Evolutionary conservation across 2,329 filamentous ascomycete genomes (phyloP), one percentile per base, ranked within the genome.

Genomic region (Aspergillus ruber): DNA sequence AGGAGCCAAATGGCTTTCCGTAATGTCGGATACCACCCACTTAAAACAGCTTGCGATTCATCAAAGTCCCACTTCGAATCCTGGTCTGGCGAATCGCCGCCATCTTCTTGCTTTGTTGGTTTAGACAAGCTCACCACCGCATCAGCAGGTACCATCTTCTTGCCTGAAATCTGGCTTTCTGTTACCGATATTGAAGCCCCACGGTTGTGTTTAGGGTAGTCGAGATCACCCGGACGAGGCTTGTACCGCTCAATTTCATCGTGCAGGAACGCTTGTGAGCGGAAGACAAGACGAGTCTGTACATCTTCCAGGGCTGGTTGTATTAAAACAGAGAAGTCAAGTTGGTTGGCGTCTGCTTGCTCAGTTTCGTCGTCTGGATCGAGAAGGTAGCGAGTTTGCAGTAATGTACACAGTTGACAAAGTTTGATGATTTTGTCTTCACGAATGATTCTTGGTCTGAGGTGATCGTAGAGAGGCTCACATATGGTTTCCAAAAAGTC

Each of bases 1-100:
- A 86, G 74, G 3, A 86, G 70, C 79, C 82, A 84, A 21, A 86
- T 81, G 2, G 83, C 82, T 67, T 83, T 84, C 43, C 79, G 73
- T 15, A 86, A 66, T 0, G 83, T 85, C 1, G 83, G 82, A 60
- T 86, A 86, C 80, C 82, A 85, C 40, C 77, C 77, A 56, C 75
- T 70, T 55, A 80, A 76, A 1, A 75, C 73, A 17, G 79, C 75
- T 52, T 81, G 77, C 1, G 76, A 76, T 39, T 39, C 36, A 50
- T 79, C 78, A 55, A 79, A 77, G 45, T 73, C 74, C 73, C 74
- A 80, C 27, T 74, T 70, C 2, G 68, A 59, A 48, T 76, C 74
- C 45, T 64, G 66, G 27, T 71, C 67, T 2, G 63, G 54, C 9
- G 68, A 61, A 36, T 74, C 76, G 7, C 68, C 62, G 21, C 75